Percentiles rank a stretch among this genome's conserved stretches.
Evolutionary conservation across 768 basidiomycete species (phyloP).

Genomic region (Plicaturopsis crispa): DNA sequence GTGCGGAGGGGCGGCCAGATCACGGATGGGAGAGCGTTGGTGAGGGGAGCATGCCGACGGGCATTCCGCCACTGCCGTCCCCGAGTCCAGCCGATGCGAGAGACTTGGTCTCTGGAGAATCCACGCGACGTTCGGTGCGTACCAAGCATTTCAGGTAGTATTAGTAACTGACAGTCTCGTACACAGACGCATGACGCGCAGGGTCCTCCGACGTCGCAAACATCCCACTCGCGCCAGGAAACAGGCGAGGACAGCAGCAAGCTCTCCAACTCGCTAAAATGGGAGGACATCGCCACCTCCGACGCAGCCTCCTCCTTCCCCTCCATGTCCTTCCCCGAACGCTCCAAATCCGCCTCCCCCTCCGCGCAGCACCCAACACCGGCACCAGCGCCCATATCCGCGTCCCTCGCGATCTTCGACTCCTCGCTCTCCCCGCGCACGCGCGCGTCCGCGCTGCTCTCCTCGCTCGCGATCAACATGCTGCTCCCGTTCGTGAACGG

Average conservation of each 20-base stretch:
- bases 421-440: conserved; percentile 56
- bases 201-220: conserved; percentile 14
- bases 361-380: conserved; percentile 13
- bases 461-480: conserved; percentile 78
- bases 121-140: conserved; percentile 6
- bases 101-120: conserved; percentile 32
- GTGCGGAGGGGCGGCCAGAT: conserved; percentile 39
- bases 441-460: conserved; percentile 59
- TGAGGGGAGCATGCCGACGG: conserved; percentile 12
- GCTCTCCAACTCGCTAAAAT: conserved; percentile 44
- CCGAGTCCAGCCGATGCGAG: conserved; percentile 32
- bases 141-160: neutral
- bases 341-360: conserved; percentile 44
- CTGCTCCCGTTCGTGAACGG: conserved; percentile 87
- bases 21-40: conserved; percentile 29
- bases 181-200: neutral
- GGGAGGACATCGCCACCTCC: conserved; percentile 64
- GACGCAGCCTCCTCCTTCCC: conserved; percentile 59
- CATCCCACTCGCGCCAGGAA: conserved; percentile 28
- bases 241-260: conserved; percentile 26
- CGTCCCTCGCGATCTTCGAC: conserved; percentile 68
- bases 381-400: conserved; percentile 29
- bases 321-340: conserved; percentile 71
- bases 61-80: too few relatives aligned
- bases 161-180: neutral